Evolutionary conservation across 75 land plant genomes (phyloP), one percentile per base, ranked within the genome.

Genomic region (Larix kaempferi): DNA sequence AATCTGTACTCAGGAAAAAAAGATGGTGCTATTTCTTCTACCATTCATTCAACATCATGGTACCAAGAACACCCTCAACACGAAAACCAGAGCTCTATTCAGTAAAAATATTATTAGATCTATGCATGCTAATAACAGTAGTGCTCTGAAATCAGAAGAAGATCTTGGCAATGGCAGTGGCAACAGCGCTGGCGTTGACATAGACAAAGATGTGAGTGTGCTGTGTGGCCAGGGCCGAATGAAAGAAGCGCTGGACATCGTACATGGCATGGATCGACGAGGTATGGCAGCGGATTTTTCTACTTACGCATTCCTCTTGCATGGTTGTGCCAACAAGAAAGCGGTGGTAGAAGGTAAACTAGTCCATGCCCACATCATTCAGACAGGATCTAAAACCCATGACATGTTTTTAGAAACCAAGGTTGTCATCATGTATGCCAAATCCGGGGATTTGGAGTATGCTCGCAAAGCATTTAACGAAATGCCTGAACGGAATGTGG

Each of bases 381-480:
- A 71, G 57, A n/a, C 21, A 23, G 71, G 57, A n/a, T 13, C 15
- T 10, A 23, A 35, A 33, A 25, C 33, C 22, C 22, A 25, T 2
- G 79, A 78, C 74, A 21, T 39, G 22, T 17, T 10, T 11, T 35
- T 79, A 16, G 81, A 39, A 25, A 79, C 73, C 22, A 55, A 77
- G 23, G 8, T 79, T 33, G 52, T 79, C 16, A 59, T 16, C 39
- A 57, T 79, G 81, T 74, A 74, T 23, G 81, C 44, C 7, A 56
- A 74, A 21, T 74, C 79, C n/a, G 78, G 81, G 2, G 1, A 25
- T 21, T 25, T 74, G 37, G 27, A 19, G 52, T 57, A 56, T 56
- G 78, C 81, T 5, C 76, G 60, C 39, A 56, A 74, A 14, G 79
- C 33, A 16, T 75, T 79, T 57, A 44, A 76, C 2, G 76, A 14